Evolutionary conservation across 306 rosid species (phyloP).

Genomic region (Quercus mongolica): DNA sequence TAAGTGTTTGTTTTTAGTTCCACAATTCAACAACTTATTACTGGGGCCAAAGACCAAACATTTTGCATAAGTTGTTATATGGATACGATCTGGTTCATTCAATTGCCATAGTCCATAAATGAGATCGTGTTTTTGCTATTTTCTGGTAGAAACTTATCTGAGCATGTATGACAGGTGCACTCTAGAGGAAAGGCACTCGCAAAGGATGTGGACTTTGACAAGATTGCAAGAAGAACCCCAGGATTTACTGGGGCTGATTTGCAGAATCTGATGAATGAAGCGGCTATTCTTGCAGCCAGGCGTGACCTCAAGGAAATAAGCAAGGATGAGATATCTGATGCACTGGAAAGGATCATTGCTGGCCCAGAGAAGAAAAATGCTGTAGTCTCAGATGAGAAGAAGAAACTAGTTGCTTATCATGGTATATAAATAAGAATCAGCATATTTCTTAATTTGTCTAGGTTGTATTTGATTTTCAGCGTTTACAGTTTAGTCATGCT

Average conservation of each 20-base stretch:
- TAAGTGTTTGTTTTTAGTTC: no score
- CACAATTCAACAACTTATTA: no score
- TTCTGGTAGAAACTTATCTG: not conserved
- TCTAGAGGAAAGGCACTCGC: constrained; percentile 86
- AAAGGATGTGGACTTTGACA: constrained; percentile 95
- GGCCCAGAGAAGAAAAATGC: constrained; percentile 99
- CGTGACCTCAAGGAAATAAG: constrained; percentile 98
- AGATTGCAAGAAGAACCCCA: constrained; percentile 94
- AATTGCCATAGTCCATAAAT: not conserved
- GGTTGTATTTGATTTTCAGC: not conserved
- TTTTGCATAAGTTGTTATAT: not conserved
- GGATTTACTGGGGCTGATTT: constrained; percentile 85
- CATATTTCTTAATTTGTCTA: not conserved
- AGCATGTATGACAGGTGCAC: constrained; percentile 52
- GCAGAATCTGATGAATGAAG: constrained; percentile 97
- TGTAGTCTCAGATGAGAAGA: constrained; percentile 94
- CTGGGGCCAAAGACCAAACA: not conserved
- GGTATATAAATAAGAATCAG: constrained; percentile 24
- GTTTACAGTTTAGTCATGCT: not conserved
- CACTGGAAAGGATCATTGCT: constrained; percentile 93
- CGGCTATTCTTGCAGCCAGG: constrained; percentile 99
- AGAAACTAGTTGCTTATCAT: constrained; percentile 85
- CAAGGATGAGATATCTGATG: constrained; percentile 97
- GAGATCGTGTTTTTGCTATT: not conserved
- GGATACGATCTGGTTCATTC: not conserved